Evolutionary conservation across 2,329 filamentous ascomycete species (phyloP).

Genomic region (Colletotrichum karsti): DNA sequence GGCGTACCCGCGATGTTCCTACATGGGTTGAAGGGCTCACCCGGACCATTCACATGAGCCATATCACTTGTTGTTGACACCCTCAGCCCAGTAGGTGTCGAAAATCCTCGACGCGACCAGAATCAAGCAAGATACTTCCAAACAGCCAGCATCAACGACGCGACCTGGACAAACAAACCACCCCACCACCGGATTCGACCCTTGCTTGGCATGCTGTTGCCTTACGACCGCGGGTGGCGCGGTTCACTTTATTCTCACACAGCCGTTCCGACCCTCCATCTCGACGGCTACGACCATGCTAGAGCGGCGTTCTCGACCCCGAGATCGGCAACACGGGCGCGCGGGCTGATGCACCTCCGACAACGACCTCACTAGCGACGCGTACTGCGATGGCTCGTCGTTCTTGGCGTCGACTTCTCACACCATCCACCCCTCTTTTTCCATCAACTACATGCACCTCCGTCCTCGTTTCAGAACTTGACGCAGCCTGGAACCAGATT

Average conservation of each 20-base stretch:
- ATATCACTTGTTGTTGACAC: not conserved
- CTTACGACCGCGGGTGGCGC: slow-evolving; percentile 21
- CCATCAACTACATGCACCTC: no score
- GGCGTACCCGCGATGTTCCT: slow-evolving; percentile 21
- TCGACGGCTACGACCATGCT: not conserved
- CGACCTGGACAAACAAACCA: not conserved
- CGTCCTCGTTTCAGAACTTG: slow-evolving; percentile 1
- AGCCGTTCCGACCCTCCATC: slow-evolving; percentile 24
- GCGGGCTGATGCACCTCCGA: not conserved
- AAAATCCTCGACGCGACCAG: not conserved
- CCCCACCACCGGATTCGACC: not conserved
- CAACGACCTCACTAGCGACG: not conserved
- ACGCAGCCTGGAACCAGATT: not conserved
- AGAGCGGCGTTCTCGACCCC: not conserved
- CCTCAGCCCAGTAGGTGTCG: not conserved
- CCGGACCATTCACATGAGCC: slow-evolving; percentile 24
- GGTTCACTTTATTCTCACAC: slow-evolving; percentile 7
- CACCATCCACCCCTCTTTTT: not conserved
- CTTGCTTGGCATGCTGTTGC: not conserved
- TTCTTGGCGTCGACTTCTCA: not conserved
- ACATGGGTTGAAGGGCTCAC: slow-evolving; percentile 22
- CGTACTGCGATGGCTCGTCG: not conserved
- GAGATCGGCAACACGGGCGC: not conserved
- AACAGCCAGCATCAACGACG: not conserved
- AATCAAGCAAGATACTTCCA: not conserved